A percentile compares a stretch with the other conserved stretches of the same genome.
These are phyloP conservation scores for Sporothrix brunneoviolacea DNA, from an alignment of 2,329 filamentous ascomycete genomes.

Conservation along the genomic window DNA sequence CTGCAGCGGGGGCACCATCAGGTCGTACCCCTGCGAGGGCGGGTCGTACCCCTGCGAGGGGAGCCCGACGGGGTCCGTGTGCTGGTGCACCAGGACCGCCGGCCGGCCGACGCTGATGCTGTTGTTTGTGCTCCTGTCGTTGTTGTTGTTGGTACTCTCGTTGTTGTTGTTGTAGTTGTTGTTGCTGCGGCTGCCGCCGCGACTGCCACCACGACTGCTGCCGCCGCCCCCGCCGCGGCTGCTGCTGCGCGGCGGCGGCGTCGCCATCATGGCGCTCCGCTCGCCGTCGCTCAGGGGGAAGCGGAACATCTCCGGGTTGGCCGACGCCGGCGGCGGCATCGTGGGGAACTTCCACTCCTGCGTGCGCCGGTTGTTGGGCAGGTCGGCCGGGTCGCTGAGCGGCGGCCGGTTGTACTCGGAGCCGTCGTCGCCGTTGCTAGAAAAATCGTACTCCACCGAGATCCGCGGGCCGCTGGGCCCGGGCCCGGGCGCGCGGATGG, in stretches of 20 bases:
- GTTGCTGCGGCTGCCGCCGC: constrained; percentile 6
- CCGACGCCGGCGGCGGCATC: constrained; percentile 40
- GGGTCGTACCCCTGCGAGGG: constrained; percentile 33
- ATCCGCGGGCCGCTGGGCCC: constrained; percentile 30
- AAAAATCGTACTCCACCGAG: constrained; percentile 45
- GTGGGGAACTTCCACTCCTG: constrained; percentile 50
- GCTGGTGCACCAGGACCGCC: constrained; percentile 33
- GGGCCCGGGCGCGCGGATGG: constrained; percentile 52
- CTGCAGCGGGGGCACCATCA: constrained; percentile 21
- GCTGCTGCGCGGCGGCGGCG: too few species aligned
- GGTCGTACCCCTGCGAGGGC: constrained; percentile 32
- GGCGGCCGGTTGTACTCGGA: constrained; percentile 43
- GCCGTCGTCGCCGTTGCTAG: constrained; percentile 41
- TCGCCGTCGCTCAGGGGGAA: constrained; percentile 34
- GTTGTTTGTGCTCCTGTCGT: not conserved
- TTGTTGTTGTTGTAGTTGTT: constrained; percentile 11
- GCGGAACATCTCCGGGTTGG: constrained; percentile 40
- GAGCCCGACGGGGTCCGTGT: constrained; percentile 37
- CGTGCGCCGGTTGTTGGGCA: constrained; percentile 33
- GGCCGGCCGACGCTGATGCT: constrained; percentile 17
- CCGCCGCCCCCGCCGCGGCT: too few species aligned
- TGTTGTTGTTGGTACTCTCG: too few species aligned
- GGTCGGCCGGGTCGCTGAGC: constrained; percentile 51
- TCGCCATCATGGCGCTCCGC: constrained; percentile 1
- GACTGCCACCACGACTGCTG: constrained; percentile 4